phyloP scores from a whole-genome alignment of 2,329 filamentous ascomycete genomes.

The Xylaria sp. region DNA sequence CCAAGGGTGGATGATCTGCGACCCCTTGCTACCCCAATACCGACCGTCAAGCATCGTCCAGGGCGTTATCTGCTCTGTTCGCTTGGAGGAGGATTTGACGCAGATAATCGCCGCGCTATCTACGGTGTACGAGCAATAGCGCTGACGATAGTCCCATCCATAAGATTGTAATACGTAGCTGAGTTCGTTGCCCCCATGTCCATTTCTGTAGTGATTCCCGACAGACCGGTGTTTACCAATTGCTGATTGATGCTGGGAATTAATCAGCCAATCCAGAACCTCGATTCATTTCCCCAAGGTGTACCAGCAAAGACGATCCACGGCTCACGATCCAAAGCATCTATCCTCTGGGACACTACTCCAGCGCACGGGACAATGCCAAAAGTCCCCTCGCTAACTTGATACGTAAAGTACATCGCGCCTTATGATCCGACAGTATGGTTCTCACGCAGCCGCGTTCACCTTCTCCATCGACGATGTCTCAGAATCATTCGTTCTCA shows the following conservation, averaged over 20 bases:
- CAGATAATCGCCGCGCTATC: constrained; percentile 15
- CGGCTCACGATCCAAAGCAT: constrained; percentile 9
- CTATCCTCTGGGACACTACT: constrained; percentile 20
- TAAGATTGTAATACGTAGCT: constrained; percentile 3
- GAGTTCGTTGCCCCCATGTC: constrained; percentile 4
- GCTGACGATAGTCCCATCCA: constrained; percentile 27
- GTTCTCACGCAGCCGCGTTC: constrained; percentile 5
- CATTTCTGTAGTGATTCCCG: constrained; percentile 20
- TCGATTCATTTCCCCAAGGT: constrained; percentile 13
- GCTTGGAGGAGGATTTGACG: constrained; percentile 22
- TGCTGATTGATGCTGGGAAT: constrained; percentile 4
- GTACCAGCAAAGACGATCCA: constrained; percentile 15
- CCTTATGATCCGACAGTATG: constrained; percentile 12
- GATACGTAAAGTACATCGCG: constrained; percentile 4
- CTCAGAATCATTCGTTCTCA: constrained; percentile 6
- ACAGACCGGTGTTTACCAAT: constrained; percentile 14
- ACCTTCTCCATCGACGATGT: background rate
- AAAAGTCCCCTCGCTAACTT: constrained; percentile 14
- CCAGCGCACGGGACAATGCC: constrained; percentile 7
- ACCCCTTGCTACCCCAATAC: constrained; percentile 27
- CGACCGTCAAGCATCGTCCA: constrained; percentile 7
- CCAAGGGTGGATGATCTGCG: constrained; percentile 36
- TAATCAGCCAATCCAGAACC: constrained; percentile 15
- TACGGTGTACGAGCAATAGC: constrained; percentile 23
- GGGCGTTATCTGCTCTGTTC: constrained; percentile 13